These are phyloP conservation scores for Populus hybrid DNA, from an alignment of 441 rosid species.

Conservation along the genomic window DNA sequence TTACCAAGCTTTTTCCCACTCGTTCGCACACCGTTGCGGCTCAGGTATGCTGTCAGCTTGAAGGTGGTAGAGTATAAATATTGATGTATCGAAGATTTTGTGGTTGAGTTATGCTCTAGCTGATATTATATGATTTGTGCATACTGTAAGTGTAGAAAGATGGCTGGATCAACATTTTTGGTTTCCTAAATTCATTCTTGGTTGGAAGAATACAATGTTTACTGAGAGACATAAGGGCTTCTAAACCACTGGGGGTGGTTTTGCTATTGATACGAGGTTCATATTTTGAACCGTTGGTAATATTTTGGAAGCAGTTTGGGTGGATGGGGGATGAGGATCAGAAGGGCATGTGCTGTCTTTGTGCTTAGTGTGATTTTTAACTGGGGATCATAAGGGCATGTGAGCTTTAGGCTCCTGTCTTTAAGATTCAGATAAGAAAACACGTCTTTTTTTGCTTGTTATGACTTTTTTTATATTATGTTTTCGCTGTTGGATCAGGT, in stretches of 20 bases:
- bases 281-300: background rate
- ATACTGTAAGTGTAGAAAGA: background rate
- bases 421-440: too few relatives aligned
- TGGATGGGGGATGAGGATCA: background rate
- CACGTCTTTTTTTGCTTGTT: background rate
- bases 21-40: constrained; percentile 98
- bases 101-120: background rate
- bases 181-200: background rate
- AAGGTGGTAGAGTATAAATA: background rate
- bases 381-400: background rate
- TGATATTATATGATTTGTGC: background rate
- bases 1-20: constrained; percentile 95
- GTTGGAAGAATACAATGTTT: background rate
- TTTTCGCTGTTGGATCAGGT: background rate
- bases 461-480: background rate
- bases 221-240: background rate
- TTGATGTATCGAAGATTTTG: background rate
- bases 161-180: background rate
- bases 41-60: constrained; percentile 46
- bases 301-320: background rate
- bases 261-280: background rate
- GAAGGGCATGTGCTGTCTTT: background rate
- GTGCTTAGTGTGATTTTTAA: background rate
- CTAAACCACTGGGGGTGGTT: background rate
- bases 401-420: background rate